A percentile compares a stretch with the other conserved stretches of the same genome.
These are phyloP conservation scores for Schoenoplectus triqueter DNA, from an alignment of 202 grass and related monocot species.

Conservation along the genomic window DNA sequence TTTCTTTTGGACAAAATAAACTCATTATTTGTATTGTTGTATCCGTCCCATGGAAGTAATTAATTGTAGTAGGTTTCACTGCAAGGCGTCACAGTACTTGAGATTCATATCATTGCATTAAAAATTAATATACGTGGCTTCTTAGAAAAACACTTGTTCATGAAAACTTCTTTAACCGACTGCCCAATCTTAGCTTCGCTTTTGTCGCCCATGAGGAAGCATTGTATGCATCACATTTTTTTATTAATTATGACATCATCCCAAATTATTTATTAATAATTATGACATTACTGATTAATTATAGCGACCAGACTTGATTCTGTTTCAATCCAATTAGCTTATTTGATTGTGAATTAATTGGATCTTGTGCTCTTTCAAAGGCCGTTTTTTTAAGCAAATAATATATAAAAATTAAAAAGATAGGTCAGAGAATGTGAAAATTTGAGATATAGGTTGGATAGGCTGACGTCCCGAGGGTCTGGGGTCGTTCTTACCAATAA, in stretches of 20 bases:
- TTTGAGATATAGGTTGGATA: too few relatives aligned
- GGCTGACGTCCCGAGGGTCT: too few relatives aligned
- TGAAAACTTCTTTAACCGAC: conserved; percentile 21
- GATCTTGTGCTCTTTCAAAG: too few relatives aligned
- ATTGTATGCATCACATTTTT: conserved; percentile 10
- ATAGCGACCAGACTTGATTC: neutral
- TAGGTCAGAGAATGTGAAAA: too few relatives aligned
- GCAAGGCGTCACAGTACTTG: neutral
- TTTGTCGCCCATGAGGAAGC: neutral
- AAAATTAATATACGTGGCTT: neutral
- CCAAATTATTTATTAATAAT: too few relatives aligned
- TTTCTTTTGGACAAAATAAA: too few relatives aligned
- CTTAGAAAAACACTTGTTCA: conserved; percentile 30
- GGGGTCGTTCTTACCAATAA: too few relatives aligned
- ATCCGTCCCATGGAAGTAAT: too few relatives aligned
- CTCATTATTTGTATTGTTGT: too few relatives aligned
- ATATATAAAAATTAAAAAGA: too few relatives aligned
- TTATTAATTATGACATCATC: neutral
- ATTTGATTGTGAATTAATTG: neutral
- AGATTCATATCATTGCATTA: neutral
- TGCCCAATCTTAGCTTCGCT: neutral
- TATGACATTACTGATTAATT: neutral
- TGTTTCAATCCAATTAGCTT: neutral
- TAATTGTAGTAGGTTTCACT: neutral
- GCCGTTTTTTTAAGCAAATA: too few relatives aligned